Base-by-base conservation (phyloP, 1,284 basidiomycete species). In the Kwoniella shivajii region DNA sequence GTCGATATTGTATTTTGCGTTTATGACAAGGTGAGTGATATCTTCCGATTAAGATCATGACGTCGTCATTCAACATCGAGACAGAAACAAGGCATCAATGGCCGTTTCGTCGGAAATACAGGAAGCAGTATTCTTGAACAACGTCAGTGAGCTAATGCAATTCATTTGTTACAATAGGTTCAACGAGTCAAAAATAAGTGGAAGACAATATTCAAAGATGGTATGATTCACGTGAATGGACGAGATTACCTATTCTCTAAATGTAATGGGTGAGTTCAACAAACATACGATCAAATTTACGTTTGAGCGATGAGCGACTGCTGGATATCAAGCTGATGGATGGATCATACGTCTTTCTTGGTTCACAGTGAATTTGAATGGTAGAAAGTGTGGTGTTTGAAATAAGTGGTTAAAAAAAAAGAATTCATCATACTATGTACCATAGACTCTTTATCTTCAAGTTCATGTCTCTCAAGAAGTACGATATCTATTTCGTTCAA, bases 171-270 rank as follows among this genome's bases (percentile, higher is more conserved):
- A n/a, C n/a, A 24, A 6, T 61, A 94, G 92, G 93, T 97, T 34
- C 92, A 94, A 57, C 85, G 96, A 20, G 94, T 98, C 29, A 98
- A 98, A 81, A 99, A 98, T 83, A 99, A 98, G 82, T 99, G 96
- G 96, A 99, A 99, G 82, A 96, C 94, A 59, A 88, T 93, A n/a
- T 84, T 99, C 60, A 96, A 96, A 79, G 96, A 99, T 69, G 96
- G 96, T 14, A 92, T 99, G 85, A 92, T 98, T 55, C 92, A 94
- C 69, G 86, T 98, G 65, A 95, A 97, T 66, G 94, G 95, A 26
- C 89, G 89, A 67, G 96, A 99, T 73, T 99, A 99, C 79, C 84
- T 99, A 27, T 99, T 99, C 75, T 86, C 90, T 57, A 96, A 97
- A 77, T 98, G 95, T 80, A 94, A 68, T 39, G 77, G 77, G 77